Base-by-base conservation (phyloP, 345 rosid species). In the Salix udensis region DNA sequence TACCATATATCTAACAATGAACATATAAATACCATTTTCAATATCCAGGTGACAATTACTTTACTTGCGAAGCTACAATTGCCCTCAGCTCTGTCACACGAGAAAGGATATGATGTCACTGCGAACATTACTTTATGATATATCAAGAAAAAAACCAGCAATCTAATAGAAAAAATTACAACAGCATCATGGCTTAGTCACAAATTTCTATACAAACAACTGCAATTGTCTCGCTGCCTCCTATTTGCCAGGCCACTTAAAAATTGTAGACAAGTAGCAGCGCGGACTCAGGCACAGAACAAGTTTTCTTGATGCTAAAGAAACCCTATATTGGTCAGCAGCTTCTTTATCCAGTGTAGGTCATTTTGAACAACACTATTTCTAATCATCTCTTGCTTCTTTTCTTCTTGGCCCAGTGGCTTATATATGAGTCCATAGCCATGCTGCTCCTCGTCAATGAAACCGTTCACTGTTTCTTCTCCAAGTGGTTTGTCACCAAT, bases 271-370 rank as follows among this genome's bases (percentile, higher is more conserved):
- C 28, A 14, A 48, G 42, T 8, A 48, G 42, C 2, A 71, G 52
- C 76, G 53, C 24, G 50, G 74, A 62, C 24, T 34, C 65, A 21
- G 65, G 60, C 72, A 62, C 61, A 6, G 44, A 77, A 68, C 15
- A 15, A 67, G 23, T 9, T 67, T 11, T 23, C 11, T 21, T 28
- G 48, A 19, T 30, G 60, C 81, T 86, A 86, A 71, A 87, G 61
- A 68, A 90, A 76, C 46, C 94, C 86, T 44, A 94, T 81, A 83
- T 61, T 85, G 52, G 71, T 75, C 16, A 94, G 84, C 76, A 94
- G 82, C 82, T 83, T 90, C 72, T 86, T 83, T 52, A 94, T 97
- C 98, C 97, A 92, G 61, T 79, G 87, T 21, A 91, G 73, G 78
- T 94, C 91, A 10, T 73, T 89, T 73, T 84, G 75, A 77, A 87